Evolutionary conservation across 768 basidiomycete species (phyloP).

Genomic region (Lentinus brumalis): DNA sequence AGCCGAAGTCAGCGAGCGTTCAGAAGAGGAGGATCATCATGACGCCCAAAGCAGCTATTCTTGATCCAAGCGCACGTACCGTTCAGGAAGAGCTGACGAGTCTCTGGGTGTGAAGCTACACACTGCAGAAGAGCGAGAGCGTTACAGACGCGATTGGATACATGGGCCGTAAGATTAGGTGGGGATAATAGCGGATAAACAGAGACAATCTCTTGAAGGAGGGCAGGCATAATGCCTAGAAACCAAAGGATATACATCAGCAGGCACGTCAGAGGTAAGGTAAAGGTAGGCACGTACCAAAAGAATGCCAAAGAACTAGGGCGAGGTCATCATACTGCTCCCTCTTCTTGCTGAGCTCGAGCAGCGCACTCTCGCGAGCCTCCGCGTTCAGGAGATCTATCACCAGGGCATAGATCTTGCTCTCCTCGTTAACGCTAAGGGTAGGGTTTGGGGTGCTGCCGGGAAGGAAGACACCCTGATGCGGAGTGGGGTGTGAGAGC

Average conservation of each 20-base stretch:
- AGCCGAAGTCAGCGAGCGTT: neutral
- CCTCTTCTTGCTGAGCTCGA: constrained; percentile 97
- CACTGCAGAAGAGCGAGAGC: constrained; percentile 97
- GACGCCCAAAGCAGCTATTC: neutral
- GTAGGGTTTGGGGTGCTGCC: constrained; percentile 22
- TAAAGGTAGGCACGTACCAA: constrained; percentile 58
- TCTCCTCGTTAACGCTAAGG: constrained; percentile 50
- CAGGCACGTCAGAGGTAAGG: neutral
- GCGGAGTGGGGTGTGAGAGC: constrained; percentile 52
- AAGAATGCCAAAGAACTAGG: constrained; percentile 96
- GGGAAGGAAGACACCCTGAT: constrained; percentile 33
- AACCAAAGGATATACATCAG: neutral
- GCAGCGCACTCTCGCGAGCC: constrained; percentile 84
- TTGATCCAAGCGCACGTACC: constrained; percentile 49
- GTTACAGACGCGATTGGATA: constrained; percentile 98
- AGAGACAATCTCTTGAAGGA: constrained; percentile 96
- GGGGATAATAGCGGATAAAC: constrained; percentile 96
- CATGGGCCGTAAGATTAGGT: constrained; percentile 94
- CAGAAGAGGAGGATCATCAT: neutral
- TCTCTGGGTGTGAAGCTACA: constrained; percentile 96
- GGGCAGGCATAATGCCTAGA: constrained; percentile 94
- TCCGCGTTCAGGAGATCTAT: constrained; percentile 82
- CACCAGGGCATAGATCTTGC: constrained; percentile 89
- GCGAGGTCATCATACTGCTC: constrained; percentile 99
- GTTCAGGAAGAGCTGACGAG: constrained; percentile 91